Evolutionary conservation across 2,329 filamentous ascomycete species (phyloP).

Genomic region (Cordyceps farinosa): DNA sequence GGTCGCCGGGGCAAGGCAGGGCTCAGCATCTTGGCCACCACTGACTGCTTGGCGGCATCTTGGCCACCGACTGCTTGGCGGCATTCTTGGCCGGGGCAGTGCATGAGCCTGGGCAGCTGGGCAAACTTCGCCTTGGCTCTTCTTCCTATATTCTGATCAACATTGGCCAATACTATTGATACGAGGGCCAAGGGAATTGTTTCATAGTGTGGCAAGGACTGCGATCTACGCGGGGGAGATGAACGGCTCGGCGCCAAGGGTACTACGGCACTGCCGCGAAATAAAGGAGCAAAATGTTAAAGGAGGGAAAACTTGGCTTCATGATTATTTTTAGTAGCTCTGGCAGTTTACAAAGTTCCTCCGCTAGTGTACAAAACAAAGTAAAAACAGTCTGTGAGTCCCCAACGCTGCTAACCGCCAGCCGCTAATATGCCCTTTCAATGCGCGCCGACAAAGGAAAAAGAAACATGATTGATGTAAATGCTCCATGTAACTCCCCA

Average conservation of each 20-base stretch:
- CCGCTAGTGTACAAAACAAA: background rate
- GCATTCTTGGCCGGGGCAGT: constrained; percentile 1
- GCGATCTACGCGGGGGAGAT: background rate
- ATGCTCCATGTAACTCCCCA: background rate
- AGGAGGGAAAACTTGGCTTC: no score
- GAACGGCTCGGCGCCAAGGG: no score
- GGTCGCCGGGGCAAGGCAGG: background rate
- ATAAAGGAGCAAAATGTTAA: no score
- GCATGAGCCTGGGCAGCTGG: background rate
- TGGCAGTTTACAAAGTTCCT: no score
- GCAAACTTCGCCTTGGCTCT: background rate
- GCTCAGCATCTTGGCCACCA: background rate
- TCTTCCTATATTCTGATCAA: background rate
- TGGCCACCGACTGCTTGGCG: background rate
- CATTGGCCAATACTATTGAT: no score
- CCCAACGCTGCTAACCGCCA: background rate
- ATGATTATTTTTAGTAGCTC: no score
- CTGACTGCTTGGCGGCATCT: background rate
- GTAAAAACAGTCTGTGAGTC: background rate
- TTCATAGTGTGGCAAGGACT: background rate
- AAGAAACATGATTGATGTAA: background rate
- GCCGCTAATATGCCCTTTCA: background rate
- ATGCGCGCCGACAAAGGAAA: background rate
- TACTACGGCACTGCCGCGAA: no score
- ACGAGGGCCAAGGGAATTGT: background rate